phyloP scores from a whole-genome alignment of 495 filamentous ascomycete species.

The Neurospora sp. region DNA sequence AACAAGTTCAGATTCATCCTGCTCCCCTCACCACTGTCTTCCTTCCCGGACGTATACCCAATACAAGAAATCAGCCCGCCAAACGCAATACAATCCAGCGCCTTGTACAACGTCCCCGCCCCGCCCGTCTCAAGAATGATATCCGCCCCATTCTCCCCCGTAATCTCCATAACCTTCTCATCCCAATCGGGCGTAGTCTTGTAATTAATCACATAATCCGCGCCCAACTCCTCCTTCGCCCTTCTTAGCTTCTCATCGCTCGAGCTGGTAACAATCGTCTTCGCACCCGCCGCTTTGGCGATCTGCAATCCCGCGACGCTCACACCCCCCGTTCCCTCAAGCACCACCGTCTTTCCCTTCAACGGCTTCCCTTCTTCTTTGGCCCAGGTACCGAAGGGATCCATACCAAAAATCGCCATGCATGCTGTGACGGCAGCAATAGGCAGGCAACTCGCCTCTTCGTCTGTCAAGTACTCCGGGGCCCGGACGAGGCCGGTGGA shows the following conservation, averaged over 20 bases:
- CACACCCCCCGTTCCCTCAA: constrained; percentile 39
- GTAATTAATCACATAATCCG: constrained; percentile 38
- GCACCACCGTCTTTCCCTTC: constrained; percentile 26
- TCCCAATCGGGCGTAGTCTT: constrained; percentile 32
- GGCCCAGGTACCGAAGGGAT: constrained; percentile 24
- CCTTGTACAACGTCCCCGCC: constrained; percentile 30
- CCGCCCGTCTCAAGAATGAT: constrained; percentile 44
- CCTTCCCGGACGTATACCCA: constrained; percentile 32
- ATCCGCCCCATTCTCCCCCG: constrained; percentile 29
- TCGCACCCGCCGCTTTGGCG: constrained; percentile 25
- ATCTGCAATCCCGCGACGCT: constrained; percentile 28
- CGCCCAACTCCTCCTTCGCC: constrained; percentile 30
- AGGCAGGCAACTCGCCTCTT: constrained; percentile 33
- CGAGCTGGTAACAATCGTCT: constrained; percentile 35
- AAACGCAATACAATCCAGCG: constrained; percentile 32
- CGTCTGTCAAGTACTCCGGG: constrained; percentile 29
- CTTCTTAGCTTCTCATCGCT: constrained; percentile 32
- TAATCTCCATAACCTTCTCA: constrained; percentile 26
- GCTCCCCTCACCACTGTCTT: constrained; percentile 29
- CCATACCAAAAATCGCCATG: constrained; percentile 34
- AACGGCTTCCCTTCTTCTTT: constrained; percentile 6
- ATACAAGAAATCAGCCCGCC: constrained; percentile 36
- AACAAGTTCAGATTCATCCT: constrained; percentile 28
- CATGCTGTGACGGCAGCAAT: constrained; percentile 38
- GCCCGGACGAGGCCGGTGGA: constrained; percentile 25